A percentile compares a stretch with the other conserved stretches of the same genome.
These are phyloP conservation scores for Tulasnella sp. DNA, from an alignment of 768 basidiomycete genomes.

Conservation along the genomic window DNA sequence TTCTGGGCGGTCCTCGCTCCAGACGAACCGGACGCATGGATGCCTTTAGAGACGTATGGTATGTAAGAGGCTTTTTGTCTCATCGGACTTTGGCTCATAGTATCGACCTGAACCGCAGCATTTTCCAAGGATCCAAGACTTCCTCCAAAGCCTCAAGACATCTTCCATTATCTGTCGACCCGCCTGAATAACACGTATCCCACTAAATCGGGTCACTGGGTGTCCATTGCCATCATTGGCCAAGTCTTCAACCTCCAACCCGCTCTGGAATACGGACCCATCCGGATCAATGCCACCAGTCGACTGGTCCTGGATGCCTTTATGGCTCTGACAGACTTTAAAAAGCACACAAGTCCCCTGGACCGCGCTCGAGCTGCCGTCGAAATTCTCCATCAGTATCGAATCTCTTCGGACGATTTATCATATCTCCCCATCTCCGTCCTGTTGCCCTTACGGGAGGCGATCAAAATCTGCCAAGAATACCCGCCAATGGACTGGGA, in stretches of 20 bases:
- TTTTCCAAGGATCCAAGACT: constrained; percentile 59
- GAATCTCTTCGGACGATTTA: constrained; percentile 55
- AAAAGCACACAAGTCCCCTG: constrained; percentile 29
- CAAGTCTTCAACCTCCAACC: constrained; percentile 36
- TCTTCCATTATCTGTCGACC: constrained; percentile 45
- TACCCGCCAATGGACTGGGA: constrained; percentile 78
- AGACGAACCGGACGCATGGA: constrained; percentile 63
- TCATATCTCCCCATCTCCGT: constrained; percentile 68
- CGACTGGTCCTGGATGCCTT: constrained; percentile 36
- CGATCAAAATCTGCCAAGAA: constrained; percentile 79
- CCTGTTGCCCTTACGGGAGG: constrained; percentile 80
- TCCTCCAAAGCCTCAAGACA: constrained; percentile 77
- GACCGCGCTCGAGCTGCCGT: constrained; percentile 67
- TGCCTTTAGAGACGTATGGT: constrained; percentile 53
- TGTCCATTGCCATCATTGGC: constrained; percentile 23
- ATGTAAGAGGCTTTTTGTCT: constrained; percentile 34
- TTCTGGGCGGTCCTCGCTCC: constrained; percentile 88
- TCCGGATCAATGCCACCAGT: background rate
- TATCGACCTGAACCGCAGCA: constrained; percentile 8
- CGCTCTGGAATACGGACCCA: constrained; percentile 34
- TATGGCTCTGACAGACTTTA: constrained; percentile 34
- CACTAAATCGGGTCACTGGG: constrained; percentile 28
- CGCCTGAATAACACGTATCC: constrained; percentile 24
- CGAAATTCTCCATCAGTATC: constrained; percentile 55
- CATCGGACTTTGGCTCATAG: background rate